Evolutionary conservation across 2,329 filamentous ascomycete species (phyloP), one percentile per base, ranked within the genome.

Genomic region (Diaporthe nobilis): DNA sequence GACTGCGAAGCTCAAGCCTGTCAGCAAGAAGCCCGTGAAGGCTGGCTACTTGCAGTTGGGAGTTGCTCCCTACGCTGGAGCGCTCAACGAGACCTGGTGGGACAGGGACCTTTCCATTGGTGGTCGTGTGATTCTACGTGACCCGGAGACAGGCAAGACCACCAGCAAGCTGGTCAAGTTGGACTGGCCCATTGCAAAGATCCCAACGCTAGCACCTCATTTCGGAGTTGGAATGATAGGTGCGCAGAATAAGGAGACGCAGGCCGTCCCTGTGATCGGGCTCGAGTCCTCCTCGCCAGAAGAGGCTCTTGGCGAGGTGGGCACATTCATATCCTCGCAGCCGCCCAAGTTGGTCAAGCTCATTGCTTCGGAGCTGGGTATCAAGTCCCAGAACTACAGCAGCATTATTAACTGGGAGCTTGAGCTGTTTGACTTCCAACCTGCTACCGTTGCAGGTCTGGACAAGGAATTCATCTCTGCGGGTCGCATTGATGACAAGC

Each of bases 381-480:
- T 98, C 77, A 51, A 67, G 25, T 8, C 76, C 49, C 86, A 88
- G 71, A 91, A 94, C 77, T 92, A 93, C 82, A 90, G 88, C 79
- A 90, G 89, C 71, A 98, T 99, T 78, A 87, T 98, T 75, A 97
- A 97, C 86, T 99, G 97, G 97, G 97, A 99, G 82, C 91, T 98
- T 51, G 97, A 99, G 86, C 92, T 99, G 44, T 99, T 94, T 82
- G 97, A 98, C 85, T 91, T 91, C 5, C 95, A 98, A 83, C 94
- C 96, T 12, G 96, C 96, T 1, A 92, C 93, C 55, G 90, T 95
- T 25, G 93, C 94, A 78, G 97, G 97, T 17, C 85, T 99, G 75
- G 94, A 98, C 80, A 95, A 94, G 83, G 96, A 98, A 80, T 93
- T 99, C 83, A 98, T 99, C 85, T 98, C 96, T 78, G 96, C 95